Evolutionary conservation across 2,329 filamentous ascomycete species (phyloP).

Genomic region (Calonectria honghensis): DNA sequence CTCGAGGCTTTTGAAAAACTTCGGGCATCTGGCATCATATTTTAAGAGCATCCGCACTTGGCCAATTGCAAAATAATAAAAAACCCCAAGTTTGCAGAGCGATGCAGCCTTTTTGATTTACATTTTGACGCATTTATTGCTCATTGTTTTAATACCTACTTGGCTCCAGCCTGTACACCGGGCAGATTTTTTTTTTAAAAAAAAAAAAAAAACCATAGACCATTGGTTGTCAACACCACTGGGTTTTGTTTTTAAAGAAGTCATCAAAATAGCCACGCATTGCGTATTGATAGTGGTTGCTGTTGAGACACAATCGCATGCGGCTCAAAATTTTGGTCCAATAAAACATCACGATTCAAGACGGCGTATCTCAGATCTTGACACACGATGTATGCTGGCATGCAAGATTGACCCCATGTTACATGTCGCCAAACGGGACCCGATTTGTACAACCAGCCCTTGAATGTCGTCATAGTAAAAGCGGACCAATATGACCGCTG

Average conservation of each 20-base stretch:
- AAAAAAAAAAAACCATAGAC: background rate
- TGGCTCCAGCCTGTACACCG: background rate
- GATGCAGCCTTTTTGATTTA: too few relatives aligned
- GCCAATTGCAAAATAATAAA: background rate
- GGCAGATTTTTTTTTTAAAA: background rate
- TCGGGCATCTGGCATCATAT: conserved; percentile 57
- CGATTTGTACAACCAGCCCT: conserved; percentile 20
- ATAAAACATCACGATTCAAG: background rate
- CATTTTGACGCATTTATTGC: too few relatives aligned
- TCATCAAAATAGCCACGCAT: background rate
- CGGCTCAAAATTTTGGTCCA: conserved; percentile 7
- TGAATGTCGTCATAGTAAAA: conserved; percentile 12
- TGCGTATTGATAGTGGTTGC: background rate
- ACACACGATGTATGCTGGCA: background rate
- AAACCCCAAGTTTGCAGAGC: background rate
- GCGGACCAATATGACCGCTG: background rate
- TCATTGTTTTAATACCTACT: background rate
- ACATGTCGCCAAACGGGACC: background rate
- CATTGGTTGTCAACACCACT: background rate
- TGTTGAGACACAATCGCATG: background rate
- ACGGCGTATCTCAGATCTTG: background rate
- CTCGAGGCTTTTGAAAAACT: conserved; percentile 65
- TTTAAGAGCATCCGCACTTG: background rate
- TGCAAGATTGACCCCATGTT: conserved; percentile 10
- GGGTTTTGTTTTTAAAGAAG: background rate